A percentile compares a stretch with the other conserved stretches of the same genome.
These are phyloP conservation scores for Kluyveromyces aestuarii DNA, from an alignment of 805 yeast genomes.

Conservation along the genomic window DNA sequence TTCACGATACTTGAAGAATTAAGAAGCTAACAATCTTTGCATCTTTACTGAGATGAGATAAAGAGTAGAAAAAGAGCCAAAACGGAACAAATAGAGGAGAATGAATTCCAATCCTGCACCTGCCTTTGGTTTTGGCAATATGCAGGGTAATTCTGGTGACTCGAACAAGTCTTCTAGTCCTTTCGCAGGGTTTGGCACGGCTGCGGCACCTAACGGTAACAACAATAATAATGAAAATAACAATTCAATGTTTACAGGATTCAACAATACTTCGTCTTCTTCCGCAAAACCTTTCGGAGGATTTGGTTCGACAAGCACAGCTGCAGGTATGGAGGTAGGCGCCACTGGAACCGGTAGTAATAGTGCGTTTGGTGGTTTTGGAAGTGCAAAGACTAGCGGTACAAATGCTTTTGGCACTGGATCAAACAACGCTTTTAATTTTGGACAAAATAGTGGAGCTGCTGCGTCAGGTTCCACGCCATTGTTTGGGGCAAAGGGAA, in stretches of 20 bases:
- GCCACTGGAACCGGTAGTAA: background rate
- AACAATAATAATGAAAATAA: slow-evolving; percentile 4
- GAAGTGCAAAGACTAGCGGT: background rate
- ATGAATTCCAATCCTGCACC: slow-evolving; percentile 4
- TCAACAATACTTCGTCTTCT: background rate
- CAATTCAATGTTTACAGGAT: background rate
- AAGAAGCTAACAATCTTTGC: background rate
- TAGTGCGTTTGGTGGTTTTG: slow-evolving; percentile 3
- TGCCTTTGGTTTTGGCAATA: slow-evolving; percentile 14
- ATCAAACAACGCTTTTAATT: background rate
- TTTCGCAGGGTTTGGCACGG: slow-evolving; percentile 1
- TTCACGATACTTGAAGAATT: background rate
- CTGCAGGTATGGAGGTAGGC: background rate
- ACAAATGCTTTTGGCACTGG: background rate
- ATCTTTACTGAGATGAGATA: background rate
- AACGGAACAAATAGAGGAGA: background rate
- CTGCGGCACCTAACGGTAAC: background rate
- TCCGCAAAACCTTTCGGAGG: slow-evolving; percentile 1
- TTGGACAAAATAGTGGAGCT: background rate
- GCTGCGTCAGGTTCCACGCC: background rate
- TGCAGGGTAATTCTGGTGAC: slow-evolving; percentile 1
- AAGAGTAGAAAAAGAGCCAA: background rate
- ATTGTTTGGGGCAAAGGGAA: background rate
- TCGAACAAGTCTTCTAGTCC: background rate
- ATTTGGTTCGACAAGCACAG: slow-evolving; percentile 4